Evolutionary conservation across 129 eudicot genomes (phyloP), one percentile per base, ranked within the genome.

Genomic region (Oenanthe sinensis): DNA sequence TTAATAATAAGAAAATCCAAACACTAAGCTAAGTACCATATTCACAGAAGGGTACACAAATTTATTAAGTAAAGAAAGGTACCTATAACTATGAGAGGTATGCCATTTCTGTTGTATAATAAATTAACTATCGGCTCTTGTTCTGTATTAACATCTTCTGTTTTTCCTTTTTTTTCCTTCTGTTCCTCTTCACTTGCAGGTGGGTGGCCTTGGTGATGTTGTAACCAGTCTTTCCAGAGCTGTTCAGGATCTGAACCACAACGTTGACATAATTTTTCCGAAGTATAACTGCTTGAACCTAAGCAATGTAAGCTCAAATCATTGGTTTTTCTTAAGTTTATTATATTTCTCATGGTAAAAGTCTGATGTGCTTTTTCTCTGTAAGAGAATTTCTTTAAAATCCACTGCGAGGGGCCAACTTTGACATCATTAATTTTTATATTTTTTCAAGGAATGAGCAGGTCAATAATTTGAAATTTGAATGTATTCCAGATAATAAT

Each of bases 171-270:
- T 0, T 46, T 79, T 63, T 43, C 43, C 67, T 67, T 71, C 40
- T 72, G 1, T 28, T 80, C 73, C 28, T 22, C 44, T 73, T 76
- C 50, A 74, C 19, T 80, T 82, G 71, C 90, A 96, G 97, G 99
- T 96, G 49, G 99, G 99, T 72, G 99, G 99, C 69, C 99, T 96
- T 47, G 99, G 91, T 80, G 99, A 96, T 84, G 97, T 96, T 76
- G 99, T 96, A 50, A 96, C 99, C 75, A 92, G 99, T 88, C 93
- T 96, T 81, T 96, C 99, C 44, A 96, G 99, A 81, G 97, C 97
- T 76, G 96, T 96, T 84, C 95, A 88, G 86, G 99, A 96, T 81
- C 77, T 92, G 82, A 92, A 90, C 84, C 99, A 96, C 83, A 89
- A 84, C 79, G 97, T 96, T 26, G 97, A 96, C 72, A 83, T 96